phyloP scores from a whole-genome alignment of 805 yeast genomes.

The Schwanniomyces sp. region DNA sequence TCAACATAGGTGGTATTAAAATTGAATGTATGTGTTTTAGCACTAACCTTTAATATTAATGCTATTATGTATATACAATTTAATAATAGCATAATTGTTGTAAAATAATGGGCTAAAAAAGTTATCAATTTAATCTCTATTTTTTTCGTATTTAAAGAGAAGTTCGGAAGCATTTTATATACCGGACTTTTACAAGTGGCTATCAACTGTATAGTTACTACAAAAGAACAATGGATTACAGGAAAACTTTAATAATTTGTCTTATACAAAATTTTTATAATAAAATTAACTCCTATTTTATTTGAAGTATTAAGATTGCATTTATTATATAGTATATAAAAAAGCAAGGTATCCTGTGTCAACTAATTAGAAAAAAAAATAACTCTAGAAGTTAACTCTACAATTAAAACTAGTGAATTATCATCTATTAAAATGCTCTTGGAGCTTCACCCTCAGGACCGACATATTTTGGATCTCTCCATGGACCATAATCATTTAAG shows the following conservation, averaged over 20 bases:
- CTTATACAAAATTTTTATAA: no score
- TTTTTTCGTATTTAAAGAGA: slow-evolving; percentile 1
- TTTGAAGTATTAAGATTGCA: neutral
- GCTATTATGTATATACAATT: neutral
- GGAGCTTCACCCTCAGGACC: slow-evolving; percentile 98
- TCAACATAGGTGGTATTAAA: slow-evolving; percentile 38
- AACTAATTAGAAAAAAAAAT: neutral
- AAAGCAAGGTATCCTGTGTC: neutral
- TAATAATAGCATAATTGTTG: neutral
- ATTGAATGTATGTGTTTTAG: slow-evolving; percentile 30
- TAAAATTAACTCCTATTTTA: no score
- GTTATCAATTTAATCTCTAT: neutral
- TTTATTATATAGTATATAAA: neutral
- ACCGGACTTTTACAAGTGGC: neutral
- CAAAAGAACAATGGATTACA: no score
- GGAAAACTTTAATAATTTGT: no score
- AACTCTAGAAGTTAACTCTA: neutral
- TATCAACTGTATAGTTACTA: neutral
- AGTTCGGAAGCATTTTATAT: neutral
- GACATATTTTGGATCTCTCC: slow-evolving; percentile 87
- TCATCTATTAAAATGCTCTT: slow-evolving; percentile 21
- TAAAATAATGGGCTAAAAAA: neutral
- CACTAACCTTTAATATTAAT: slow-evolving; percentile 9
- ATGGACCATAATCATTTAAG: slow-evolving; percentile 91
- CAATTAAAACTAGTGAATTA: neutral